Conservation (phyloP, 768 basidiomycete genomes). For the Neoboletus subvelutipes region DNA sequence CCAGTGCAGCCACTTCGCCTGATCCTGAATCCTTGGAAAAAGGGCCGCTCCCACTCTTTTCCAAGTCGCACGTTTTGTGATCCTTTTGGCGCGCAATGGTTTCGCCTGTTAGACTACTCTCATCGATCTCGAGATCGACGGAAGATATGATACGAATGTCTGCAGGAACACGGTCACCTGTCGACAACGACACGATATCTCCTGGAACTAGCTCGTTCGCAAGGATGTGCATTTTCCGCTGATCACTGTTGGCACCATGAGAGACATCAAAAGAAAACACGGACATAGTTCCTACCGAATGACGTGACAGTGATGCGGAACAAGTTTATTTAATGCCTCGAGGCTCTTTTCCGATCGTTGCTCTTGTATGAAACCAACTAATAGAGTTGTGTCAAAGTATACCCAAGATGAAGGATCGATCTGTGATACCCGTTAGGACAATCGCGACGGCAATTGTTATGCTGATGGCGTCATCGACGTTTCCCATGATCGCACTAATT, state of each 20-base stretch:
- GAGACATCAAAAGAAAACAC: not conserved
- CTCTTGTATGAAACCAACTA: conserved; percentile 95
- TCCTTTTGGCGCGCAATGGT: conserved; percentile 77
- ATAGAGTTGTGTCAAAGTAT: not conserved
- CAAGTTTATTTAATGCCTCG: conserved; percentile 93
- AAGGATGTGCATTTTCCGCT: conserved; percentile 75
- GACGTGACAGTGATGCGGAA: conserved; percentile 95
- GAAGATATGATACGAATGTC: conserved; percentile 84
- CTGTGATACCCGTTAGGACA: conserved; percentile 80
- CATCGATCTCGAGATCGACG: conserved; percentile 90
- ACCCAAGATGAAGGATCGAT: not conserved
- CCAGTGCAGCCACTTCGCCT: conserved; percentile 53
- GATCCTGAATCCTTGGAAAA: conserved; percentile 35
- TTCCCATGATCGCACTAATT: conserved; percentile 92
- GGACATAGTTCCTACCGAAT: conserved; percentile 46
- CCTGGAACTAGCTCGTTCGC: conserved; percentile 98
- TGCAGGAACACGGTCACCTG: conserved; percentile 92
- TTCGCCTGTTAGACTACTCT: conserved; percentile 94
- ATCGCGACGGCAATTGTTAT: conserved; percentile 91
- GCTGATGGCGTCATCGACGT: conserved; percentile 90
- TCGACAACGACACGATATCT: conserved; percentile 84
- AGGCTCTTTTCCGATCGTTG: conserved; percentile 91
- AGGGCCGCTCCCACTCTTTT: conserved; percentile 19
- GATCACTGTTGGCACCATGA: conserved; percentile 23
- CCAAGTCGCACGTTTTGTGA: conserved; percentile 51